phyloP scores from a whole-genome alignment of 352 stramenopile species.

The Globisporangium mamillatum region DNA sequence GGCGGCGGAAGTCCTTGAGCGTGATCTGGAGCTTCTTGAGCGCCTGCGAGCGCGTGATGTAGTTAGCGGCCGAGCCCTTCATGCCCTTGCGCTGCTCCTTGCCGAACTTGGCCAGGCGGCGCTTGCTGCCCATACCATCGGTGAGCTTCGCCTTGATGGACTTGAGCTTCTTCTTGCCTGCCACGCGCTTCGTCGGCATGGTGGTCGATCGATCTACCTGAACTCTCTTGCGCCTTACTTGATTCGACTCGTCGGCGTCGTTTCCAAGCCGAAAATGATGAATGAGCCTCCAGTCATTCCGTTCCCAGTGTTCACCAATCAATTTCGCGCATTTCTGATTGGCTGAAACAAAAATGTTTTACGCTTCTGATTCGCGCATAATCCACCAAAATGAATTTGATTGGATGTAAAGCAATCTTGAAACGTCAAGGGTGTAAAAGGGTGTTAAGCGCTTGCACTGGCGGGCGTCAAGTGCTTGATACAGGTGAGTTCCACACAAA shows the following conservation, averaged over 20 bases:
- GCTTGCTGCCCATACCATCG: conserved; percentile 80
- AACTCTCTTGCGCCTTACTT: background rate
- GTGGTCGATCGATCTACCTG: conserved; percentile 9
- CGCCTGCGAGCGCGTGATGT: conserved; percentile 94
- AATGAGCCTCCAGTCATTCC: conserved; percentile 22
- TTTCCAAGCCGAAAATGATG: conserved; percentile 17
- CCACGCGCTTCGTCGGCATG: conserved; percentile 87
- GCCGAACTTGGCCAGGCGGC: conserved; percentile 76
- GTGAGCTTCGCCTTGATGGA: conserved; percentile 88
- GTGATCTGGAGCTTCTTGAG: conserved; percentile 95
- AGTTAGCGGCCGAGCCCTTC: conserved; percentile 87
- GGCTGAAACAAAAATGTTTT: conserved; percentile 15
- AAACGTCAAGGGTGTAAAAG: conserved; percentile 21
- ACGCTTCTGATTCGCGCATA: background rate
- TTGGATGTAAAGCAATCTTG: conserved; percentile 29
- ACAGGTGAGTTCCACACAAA: background rate
- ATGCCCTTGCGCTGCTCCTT: conserved; percentile 87
- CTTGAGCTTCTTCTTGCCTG: conserved; percentile 90
- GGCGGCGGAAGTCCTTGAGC: conserved; percentile 97
- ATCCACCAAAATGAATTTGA: background rate
- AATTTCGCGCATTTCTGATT: conserved; percentile 25
- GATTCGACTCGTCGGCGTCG: conserved; percentile 5
- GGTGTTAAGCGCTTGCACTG: background rate
- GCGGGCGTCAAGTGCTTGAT: background rate
- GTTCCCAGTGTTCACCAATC: conserved; percentile 28